Evolutionary conservation across 2,329 filamentous ascomycete genomes (phyloP), one percentile per base, ranked within the genome.

Genomic region (Emergomyces orientalis): DNA sequence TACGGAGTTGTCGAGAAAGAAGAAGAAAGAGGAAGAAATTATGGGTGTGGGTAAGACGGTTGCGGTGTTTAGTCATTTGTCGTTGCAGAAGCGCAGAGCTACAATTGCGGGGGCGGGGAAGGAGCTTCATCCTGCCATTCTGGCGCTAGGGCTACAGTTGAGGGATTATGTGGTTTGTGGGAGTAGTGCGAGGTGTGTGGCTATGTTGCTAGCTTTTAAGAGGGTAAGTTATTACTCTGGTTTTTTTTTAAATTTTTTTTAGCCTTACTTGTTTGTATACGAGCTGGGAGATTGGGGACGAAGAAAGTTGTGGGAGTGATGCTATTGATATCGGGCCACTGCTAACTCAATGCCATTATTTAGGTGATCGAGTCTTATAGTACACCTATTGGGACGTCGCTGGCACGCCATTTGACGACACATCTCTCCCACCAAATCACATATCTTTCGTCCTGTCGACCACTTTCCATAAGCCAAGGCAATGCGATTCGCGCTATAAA

Each of bases 401-500:
- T 99, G 51, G 89, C 91, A 25, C 88, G 94, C 41, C 92, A 99
- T 78, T 87, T 99, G 70, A 94, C 91, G 39, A 89, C 90, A 13
- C 91, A 97, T 75, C 86, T 99, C 64, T 94, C 91, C 71, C 90
- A 92, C 45, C 94, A 99, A 76, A 97, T 99, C 71, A 91, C 95
- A 67, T 97, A 95, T 72, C 84, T 99, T 65, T 90, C 90, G 64
- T 91, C 91, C 68, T 97, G 92, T 72, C 87, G 94, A n/a, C 92
- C 94, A 41, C 89, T 99, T 77, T 95, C 90, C 68, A 94, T 96
- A 76, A 91, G 90, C 65, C 96, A 97, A 87, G 94, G 94, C 65
- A 99, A 97, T 74, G 91, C 91, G 43, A 96, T 99, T 72, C 86
- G 94, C 62, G 93, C 91, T 82, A 83, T 99, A 59, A 99, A 99